phyloP scores from a whole-genome alignment of 2,329 filamentous ascomycete genomes.

The Fusarium circinatum region DNA sequence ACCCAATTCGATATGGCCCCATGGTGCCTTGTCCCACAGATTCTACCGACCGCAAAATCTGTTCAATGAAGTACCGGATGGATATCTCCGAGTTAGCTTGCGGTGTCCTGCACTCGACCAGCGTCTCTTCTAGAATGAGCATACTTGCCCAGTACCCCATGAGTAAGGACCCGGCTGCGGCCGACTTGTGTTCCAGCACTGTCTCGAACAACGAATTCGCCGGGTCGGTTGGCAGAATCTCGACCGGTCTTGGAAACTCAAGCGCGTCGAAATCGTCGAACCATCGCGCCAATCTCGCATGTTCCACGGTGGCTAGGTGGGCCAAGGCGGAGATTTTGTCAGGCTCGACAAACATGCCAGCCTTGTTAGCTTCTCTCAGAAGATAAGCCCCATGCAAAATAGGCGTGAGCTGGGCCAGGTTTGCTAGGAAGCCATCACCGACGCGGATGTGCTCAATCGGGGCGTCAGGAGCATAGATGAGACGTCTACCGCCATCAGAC shows the following conservation, averaged over 20 bases:
- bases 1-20: conserved; percentile 53
- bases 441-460: conserved; percentile 39
- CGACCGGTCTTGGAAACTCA: conserved; percentile 38
- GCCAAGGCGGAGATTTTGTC: conserved; percentile 45
- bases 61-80: conserved; percentile 44
- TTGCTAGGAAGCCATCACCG: conserved; percentile 49
- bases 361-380: conserved; percentile 46
- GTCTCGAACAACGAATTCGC: conserved; percentile 47
- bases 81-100: conserved; percentile 38
- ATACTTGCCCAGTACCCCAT: conserved; percentile 53
- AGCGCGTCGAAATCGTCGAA: conserved; percentile 44
- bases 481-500: conserved; percentile 37
- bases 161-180: conserved; percentile 50
- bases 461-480: conserved; percentile 41
- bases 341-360: conserved; percentile 44
- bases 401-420: conserved; percentile 49
- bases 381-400: conserved; percentile 48
- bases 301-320: conserved; percentile 43
- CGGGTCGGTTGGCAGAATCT: conserved; percentile 46
- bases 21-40: conserved; percentile 50
- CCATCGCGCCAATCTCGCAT: conserved; percentile 48
- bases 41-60: conserved; percentile 53
- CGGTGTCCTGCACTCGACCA: conserved; percentile 48
- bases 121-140: conserved; percentile 53
- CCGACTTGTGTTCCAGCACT: conserved; percentile 46